Percentiles rank a stretch among this genome's conserved stretches.
Evolutionary conservation across 768 basidiomycete genomes (phyloP).

Genomic region (Xerocomellus dryophilus): DNA sequence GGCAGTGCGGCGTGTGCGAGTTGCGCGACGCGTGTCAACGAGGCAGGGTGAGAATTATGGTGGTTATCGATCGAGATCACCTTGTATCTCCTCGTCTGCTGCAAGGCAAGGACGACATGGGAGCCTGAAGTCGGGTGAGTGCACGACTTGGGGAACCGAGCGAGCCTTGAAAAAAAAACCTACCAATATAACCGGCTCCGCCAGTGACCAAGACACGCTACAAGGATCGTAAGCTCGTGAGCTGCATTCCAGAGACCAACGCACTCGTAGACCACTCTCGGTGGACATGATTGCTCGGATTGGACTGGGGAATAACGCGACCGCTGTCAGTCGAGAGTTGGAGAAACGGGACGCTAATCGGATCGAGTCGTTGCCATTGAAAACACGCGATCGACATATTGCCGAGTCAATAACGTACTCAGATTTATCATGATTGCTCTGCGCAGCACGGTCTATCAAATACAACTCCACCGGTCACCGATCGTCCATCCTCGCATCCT

Average conservation of each 20-base stretch:
- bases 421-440: not conserved
- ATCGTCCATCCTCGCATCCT: conserved; percentile 53
- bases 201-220: conserved; percentile 71
- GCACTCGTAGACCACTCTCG: conserved; percentile 44
- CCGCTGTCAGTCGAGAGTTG: not conserved
- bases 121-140: conserved; percentile 56
- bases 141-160: conserved; percentile 1
- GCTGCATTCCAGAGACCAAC: conserved; percentile 22
- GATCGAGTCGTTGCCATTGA: conserved; percentile 5
- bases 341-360: not conserved
- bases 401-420: not conserved
- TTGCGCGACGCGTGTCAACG: conserved; percentile 73
- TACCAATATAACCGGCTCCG: conserved; percentile 90
- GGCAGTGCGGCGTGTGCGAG: conserved; percentile 76
- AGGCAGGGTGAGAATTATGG: conserved; percentile 81
- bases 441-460: not conserved
- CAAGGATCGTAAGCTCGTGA: conserved; percentile 11
- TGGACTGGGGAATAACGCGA: not conserved
- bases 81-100: conserved; percentile 85
- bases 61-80: conserved; percentile 95
- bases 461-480: conserved; percentile 15
- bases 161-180: conserved; percentile 11
- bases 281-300: conserved; percentile 27
- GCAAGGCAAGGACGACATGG: conserved; percentile 84
- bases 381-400: conserved; percentile 13